Percentiles rank a stretch among this genome's conserved stretches.
phyloP scores from a whole-genome alignment of 2,329 filamentous ascomycete species.

The Aspergillus novofumigatus region DNA sequence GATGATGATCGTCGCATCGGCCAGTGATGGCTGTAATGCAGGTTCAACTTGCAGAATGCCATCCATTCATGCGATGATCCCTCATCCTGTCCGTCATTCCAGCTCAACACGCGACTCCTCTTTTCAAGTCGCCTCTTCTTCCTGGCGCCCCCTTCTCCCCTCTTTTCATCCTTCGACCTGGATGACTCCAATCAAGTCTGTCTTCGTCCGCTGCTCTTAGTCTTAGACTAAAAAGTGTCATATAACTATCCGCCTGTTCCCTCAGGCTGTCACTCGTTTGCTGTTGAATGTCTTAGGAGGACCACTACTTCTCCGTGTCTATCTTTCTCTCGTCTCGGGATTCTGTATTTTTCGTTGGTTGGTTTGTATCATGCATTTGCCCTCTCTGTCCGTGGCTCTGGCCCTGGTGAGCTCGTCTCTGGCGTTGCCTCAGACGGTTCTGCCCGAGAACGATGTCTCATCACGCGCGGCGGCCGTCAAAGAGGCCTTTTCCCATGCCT shows the following conservation, averaged over 20 bases:
- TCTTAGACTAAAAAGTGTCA: neutral
- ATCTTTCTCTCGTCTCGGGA: constrained; percentile 1
- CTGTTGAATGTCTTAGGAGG: neutral
- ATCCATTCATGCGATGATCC: neutral
- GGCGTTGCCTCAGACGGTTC: constrained; percentile 19
- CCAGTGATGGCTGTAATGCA: neutral
- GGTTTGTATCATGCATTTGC: constrained; percentile 22
- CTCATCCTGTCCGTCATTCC: neutral
- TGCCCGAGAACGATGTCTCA: constrained; percentile 11
- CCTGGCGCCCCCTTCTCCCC: neutral
- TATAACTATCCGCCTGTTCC: constrained; percentile 3
- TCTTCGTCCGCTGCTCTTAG: neutral
- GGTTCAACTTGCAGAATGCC: neutral
- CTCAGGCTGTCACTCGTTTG: constrained; percentile 10
- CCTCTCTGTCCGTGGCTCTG: constrained; percentile 21
- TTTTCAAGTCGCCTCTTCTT: constrained; percentile 1
- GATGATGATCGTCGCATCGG: neutral
- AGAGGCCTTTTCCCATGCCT: constrained; percentile 65
- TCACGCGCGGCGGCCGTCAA: constrained; percentile 58
- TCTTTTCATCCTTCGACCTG: neutral
- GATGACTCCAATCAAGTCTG: neutral
- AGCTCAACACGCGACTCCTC: constrained; percentile 1
- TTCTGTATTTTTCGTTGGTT: neutral
- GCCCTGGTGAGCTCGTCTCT: constrained; percentile 19
- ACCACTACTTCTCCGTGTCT: neutral